These are phyloP conservation scores for Psilocybe mexicana DNA, from an alignment of 1,284 basidiomycete species.

Conservation along the genomic window DNA sequence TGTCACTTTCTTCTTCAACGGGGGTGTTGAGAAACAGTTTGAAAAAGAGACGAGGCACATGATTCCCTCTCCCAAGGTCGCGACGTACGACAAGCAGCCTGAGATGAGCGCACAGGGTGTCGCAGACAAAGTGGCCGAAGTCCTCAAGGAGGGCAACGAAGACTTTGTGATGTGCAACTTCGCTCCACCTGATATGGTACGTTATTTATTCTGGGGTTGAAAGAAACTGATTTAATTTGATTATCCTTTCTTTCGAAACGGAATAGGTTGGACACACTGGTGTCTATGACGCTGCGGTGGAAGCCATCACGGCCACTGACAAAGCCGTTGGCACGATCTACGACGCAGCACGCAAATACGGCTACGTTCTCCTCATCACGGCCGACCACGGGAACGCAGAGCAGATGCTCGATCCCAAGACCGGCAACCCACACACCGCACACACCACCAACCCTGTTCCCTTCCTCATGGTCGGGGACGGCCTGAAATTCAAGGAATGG, in stretches of 20 bases:
- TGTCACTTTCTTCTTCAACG: conserved; percentile 97
- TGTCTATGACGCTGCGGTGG: conserved; percentile 83
- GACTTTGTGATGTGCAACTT: conserved; percentile 97
- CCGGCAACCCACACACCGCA: conserved; percentile 84
- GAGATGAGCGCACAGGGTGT: conserved; percentile 86
- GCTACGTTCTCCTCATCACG: conserved; percentile 84
- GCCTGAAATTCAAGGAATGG: conserved; percentile 41
- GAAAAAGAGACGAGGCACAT: conserved; percentile 80
- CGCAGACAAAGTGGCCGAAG: conserved; percentile 85
- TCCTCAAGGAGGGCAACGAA: conserved; percentile 67
- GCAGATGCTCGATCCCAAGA: conserved; percentile 86
- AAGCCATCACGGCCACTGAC: conserved; percentile 83
- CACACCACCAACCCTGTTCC: conserved; percentile 80
- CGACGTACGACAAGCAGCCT: conserved; percentile 81
- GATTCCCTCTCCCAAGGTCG: conserved; percentile 87
- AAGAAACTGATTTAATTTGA: background rate
- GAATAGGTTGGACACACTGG: conserved; percentile 85
- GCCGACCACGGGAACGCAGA: conserved; percentile 94
- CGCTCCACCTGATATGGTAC: conserved; percentile 91
- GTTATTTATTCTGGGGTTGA: background rate
- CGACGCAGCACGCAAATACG: conserved; percentile 80
- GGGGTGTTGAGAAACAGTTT: conserved; percentile 90
- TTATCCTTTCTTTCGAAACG: background rate
- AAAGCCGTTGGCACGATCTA: conserved; percentile 84
- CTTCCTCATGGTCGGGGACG: conserved; percentile 44